Percentiles rank a stretch among this genome's conserved stretches.
These are phyloP conservation scores for Rhizopogon sp. DNA, from an alignment of 768 basidiomycete genomes.

Conservation along the genomic window DNA sequence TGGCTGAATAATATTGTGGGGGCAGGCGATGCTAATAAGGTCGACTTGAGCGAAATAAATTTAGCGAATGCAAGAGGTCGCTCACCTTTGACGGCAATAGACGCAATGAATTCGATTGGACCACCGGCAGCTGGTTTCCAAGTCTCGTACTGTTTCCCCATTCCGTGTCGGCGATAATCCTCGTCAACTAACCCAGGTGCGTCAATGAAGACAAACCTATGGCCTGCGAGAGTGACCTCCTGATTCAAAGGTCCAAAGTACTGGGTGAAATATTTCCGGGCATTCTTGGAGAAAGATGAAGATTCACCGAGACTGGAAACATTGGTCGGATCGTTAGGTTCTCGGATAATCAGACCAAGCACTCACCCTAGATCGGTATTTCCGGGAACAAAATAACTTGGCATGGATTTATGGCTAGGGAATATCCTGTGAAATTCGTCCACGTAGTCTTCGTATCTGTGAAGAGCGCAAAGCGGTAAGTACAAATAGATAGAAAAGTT, in stretches of 20 bases:
- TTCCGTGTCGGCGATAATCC: conserved; percentile 62
- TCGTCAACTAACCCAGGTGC: conserved; percentile 81
- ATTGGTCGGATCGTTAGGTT: not conserved
- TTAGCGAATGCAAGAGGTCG: not conserved
- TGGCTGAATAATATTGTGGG: conserved; percentile 76
- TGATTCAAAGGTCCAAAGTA: conserved; percentile 71
- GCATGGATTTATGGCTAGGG: conserved; percentile 30
- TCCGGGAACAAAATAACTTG: conserved; percentile 64
- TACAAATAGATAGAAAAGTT: not conserved
- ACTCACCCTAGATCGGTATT: conserved; percentile 75
- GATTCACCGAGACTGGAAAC: conserved; percentile 49
- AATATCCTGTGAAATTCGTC: conserved; percentile 63
- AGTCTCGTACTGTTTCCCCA: conserved; percentile 41
- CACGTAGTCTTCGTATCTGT: conserved; percentile 58
- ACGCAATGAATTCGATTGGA: conserved; percentile 55
- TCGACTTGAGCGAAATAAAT: not conserved
- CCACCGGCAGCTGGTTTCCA: conserved; percentile 55
- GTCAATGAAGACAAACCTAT: conserved; percentile 68
- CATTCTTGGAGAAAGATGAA: conserved; percentile 43
- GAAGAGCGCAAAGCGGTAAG: conserved; percentile 2
- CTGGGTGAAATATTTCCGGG: conserved; percentile 52
- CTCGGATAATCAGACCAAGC: not conserved
- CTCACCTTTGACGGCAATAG: conserved; percentile 25
- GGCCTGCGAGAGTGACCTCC: conserved; percentile 56
- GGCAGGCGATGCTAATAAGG: conserved; percentile 21